Evolutionary conservation across 192 early-diverging fungal genomes (phyloP).

Genomic region (Gigaspora rosea): DNA sequence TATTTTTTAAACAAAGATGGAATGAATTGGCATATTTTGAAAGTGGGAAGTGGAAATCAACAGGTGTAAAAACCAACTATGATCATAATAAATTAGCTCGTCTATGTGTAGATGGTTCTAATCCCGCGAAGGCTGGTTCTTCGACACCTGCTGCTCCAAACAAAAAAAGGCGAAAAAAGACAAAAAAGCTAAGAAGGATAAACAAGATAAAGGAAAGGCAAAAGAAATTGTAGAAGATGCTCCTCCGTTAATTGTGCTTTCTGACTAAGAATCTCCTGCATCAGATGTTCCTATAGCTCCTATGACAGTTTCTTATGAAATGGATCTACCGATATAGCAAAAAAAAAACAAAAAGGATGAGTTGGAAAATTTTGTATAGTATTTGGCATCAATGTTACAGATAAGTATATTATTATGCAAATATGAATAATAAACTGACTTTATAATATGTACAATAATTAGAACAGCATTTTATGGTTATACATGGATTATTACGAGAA

Average conservation of each 20-base stretch:
- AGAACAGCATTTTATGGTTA: slow-evolving; percentile 4
- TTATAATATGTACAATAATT: slow-evolving; percentile 6
- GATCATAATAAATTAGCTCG: slow-evolving; percentile 25
- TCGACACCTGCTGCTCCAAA: no score
- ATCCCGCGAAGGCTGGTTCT: no score
- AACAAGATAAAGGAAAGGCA: no score
- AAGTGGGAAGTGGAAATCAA: slow-evolving; percentile 1
- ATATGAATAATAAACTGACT: background rate
- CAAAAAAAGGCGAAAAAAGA: no score
- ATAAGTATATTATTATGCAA: background rate
- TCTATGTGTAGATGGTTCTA: background rate
- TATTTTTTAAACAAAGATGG: background rate
- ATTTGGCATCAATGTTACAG: slow-evolving; percentile 29
- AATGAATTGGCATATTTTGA: slow-evolving; percentile 2
- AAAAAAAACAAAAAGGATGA: background rate
- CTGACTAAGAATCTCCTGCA: no score
- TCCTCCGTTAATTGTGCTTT: no score
- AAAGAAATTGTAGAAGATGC: no score
- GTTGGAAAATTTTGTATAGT: background rate
- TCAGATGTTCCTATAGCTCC: no score
- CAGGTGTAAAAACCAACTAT: background rate
- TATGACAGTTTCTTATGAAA: no score
- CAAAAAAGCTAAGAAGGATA: no score
- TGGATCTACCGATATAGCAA: background rate
- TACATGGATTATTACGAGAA: slow-evolving; percentile 24